Conservation (phyloP, 371 early-diverging fungal species). For the Mortierella sp. region DNA sequence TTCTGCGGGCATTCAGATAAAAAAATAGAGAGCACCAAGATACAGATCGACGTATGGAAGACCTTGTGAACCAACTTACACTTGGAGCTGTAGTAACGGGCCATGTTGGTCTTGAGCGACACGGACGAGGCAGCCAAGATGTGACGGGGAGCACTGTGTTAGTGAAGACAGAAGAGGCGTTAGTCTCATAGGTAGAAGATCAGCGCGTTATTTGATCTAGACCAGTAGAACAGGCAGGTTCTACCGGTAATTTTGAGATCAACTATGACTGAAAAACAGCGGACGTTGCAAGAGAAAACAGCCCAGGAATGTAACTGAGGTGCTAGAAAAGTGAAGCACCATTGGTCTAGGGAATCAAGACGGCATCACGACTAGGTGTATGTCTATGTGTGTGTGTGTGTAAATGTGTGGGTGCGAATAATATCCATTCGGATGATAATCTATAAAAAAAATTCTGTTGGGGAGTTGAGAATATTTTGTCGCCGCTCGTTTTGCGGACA, state of each 20-base stretch:
- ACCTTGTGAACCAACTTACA: conserved; percentile 66
- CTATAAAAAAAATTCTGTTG: conserved; percentile 15
- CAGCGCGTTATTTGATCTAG: too few relatives aligned
- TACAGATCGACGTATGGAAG: background rate
- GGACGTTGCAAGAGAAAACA: background rate
- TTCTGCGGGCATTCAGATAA: background rate
- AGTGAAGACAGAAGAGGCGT: too few relatives aligned
- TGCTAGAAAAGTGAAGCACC: too few relatives aligned
- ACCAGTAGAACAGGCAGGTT: too few relatives aligned
- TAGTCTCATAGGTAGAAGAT: background rate
- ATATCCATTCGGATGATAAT: background rate
- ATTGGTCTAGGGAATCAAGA: too few relatives aligned
- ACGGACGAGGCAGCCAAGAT: conserved; percentile 35
- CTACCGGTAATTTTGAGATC: too few relatives aligned
- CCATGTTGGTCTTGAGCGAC: conserved; percentile 46
- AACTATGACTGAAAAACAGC: too few relatives aligned
- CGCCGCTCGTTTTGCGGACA: background rate
- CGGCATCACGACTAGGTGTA: too few relatives aligned
- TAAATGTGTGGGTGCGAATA: too few relatives aligned
- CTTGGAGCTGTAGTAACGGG: conserved; percentile 67
- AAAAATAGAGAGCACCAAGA: conserved; percentile 1
- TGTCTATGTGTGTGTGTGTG: too few relatives aligned
- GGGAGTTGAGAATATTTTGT: conserved; percentile 3
- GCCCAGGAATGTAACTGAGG: too few relatives aligned
- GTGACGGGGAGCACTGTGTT: conserved; percentile 29